These are phyloP conservation scores for Linnemannia hyalina DNA, from an alignment of 192 early-diverging fungal species.

Conservation along the genomic window DNA sequence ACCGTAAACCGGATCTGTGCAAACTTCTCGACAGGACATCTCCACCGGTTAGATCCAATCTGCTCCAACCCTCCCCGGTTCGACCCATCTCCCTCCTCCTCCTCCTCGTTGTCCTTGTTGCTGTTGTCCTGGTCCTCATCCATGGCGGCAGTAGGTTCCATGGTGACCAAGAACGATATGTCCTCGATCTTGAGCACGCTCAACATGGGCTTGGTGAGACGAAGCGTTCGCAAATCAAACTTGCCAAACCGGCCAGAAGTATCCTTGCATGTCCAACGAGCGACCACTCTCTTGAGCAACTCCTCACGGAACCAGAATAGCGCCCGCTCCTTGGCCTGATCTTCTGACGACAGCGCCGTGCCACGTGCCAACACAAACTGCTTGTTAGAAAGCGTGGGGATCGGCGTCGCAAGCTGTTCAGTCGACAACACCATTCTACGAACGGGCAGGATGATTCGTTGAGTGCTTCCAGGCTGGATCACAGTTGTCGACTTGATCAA, in stretches of 20 bases:
- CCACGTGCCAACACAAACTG: constrained; percentile 83
- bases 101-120: neutral
- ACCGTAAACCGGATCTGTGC: constrained; percentile 61
- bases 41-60: constrained; percentile 58
- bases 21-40: constrained; percentile 61
- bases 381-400: constrained; percentile 80
- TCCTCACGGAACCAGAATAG: constrained; percentile 85
- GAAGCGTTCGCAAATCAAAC: constrained; percentile 67
- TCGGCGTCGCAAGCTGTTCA: constrained; percentile 60
- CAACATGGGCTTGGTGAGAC: constrained; percentile 67
- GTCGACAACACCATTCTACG: constrained; percentile 69
- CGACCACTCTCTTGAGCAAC: constrained; percentile 66
- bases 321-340: constrained; percentile 66
- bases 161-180: constrained; percentile 67
- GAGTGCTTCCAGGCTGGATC: constrained; percentile 50
- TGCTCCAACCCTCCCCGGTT: constrained; percentile 37
- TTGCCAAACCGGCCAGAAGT: constrained; percentile 65
- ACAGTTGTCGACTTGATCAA: constrained; percentile 54
- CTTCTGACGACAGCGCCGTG: constrained; percentile 59
- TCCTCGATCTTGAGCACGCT: constrained; percentile 72
- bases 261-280: constrained; percentile 62
- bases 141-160: constrained; percentile 39
- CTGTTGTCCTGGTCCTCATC: neutral
- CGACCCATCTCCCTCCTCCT: neutral
- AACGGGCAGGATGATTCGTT: constrained; percentile 77